Conservation (phyloP, 2,329 filamentous ascomycete genomes). For the Colletotrichum paranaense region DNA sequence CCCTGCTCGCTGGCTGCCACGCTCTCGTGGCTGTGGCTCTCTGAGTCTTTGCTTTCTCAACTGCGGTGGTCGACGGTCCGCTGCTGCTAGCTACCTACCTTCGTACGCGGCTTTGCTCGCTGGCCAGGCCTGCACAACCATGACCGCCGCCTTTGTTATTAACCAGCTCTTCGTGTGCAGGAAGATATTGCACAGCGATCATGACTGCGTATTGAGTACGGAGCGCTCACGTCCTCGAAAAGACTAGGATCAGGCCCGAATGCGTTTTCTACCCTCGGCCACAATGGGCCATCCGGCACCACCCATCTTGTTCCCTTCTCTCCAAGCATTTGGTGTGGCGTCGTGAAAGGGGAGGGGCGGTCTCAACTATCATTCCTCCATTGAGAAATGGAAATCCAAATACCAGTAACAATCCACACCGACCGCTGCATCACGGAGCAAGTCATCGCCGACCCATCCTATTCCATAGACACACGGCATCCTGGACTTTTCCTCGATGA, state of each 20-base stretch:
- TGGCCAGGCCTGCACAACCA: neutral
- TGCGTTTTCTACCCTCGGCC: neutral
- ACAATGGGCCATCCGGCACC: neutral
- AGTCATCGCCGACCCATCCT: slow-evolving; percentile 8
- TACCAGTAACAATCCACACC: slow-evolving; percentile 13
- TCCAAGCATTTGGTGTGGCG: neutral
- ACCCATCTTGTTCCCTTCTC: neutral
- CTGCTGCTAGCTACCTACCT: neutral
- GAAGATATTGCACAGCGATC: neutral
- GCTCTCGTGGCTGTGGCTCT: slow-evolving; percentile 1
- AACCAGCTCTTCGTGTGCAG: neutral
- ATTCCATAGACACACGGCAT: slow-evolving; percentile 3
- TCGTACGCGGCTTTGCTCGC: slow-evolving; percentile 1
- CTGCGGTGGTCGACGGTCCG: neutral
- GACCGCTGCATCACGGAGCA: slow-evolving; percentile 7
- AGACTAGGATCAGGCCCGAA: slow-evolving; percentile 18
- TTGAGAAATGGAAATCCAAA: slow-evolving; percentile 17
- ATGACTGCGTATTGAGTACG: neutral
- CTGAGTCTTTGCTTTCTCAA: neutral
- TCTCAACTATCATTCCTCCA: slow-evolving; percentile 27
- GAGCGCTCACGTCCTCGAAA: neutral
- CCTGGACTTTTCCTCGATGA: neutral
- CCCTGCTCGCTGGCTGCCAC: neutral
- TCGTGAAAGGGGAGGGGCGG: slow-evolving; percentile 15
- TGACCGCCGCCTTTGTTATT: neutral